phyloP scores from a whole-genome alignment of 805 yeast species.

The Tetrapisispora fleetii region DNA sequence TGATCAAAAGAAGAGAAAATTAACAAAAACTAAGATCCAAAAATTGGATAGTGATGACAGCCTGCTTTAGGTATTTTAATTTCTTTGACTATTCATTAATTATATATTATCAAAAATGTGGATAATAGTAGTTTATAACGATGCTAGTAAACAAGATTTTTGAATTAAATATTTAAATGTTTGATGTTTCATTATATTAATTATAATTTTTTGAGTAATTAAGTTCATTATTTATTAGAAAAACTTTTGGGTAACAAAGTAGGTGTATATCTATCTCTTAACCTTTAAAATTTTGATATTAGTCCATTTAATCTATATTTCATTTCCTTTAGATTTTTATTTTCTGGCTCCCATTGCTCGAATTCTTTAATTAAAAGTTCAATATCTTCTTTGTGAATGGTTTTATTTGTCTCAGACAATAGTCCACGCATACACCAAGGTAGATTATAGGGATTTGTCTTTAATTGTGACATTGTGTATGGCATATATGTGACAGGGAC shows the following conservation, averaged over 20 bases:
- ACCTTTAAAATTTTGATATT: conserved; percentile 11
- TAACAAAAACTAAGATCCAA: conserved; percentile 17
- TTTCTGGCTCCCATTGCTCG: conserved; percentile 80
- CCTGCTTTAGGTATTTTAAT: background rate
- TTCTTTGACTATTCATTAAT: background rate
- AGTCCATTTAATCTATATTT: conserved; percentile 66
- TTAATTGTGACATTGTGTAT: conserved; percentile 56
- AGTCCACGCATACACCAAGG: conserved; percentile 93
- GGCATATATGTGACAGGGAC: conserved; percentile 30
- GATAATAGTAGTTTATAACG: background rate
- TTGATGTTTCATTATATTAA: background rate
- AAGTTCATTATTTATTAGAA: background rate
- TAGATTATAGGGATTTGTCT: conserved; percentile 70
- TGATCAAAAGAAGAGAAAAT: conserved; percentile 10
- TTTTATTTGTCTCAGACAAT: conserved; percentile 50
- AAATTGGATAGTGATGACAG: conserved; percentile 12
- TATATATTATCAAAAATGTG: background rate
- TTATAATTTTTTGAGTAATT: background rate
- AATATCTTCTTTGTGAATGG: conserved; percentile 48
- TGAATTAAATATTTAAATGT: too few species aligned
- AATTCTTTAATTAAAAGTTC: conserved; percentile 55
- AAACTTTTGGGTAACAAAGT: background rate
- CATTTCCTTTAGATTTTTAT: conserved; percentile 71
- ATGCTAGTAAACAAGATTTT: background rate
- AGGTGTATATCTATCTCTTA: background rate